Evolutionary conservation across 2,329 filamentous ascomycete species (phyloP).

Genomic region (Fusarium sp.): DNA sequence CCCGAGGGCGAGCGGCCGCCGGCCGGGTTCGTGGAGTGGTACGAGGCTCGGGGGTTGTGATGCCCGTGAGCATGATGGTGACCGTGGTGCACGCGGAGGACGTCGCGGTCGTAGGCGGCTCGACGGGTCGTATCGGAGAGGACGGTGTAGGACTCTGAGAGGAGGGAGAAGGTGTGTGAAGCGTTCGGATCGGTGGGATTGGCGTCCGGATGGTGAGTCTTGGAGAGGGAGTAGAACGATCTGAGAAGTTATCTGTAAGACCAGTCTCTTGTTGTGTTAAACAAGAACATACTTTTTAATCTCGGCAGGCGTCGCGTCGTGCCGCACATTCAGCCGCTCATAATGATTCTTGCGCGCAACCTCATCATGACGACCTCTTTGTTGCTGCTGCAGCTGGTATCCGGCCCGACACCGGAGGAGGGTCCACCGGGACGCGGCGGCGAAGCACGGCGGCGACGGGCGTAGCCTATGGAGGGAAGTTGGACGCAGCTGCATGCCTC

Average conservation of each 20-base stretch:
- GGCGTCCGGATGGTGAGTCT: constrained; percentile 91
- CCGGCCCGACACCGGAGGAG: constrained; percentile 39
- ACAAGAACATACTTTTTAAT: constrained; percentile 78
- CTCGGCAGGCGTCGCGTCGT: constrained; percentile 76
- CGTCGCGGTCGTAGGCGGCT: constrained; percentile 81
- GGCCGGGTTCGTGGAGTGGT: constrained; percentile 71
- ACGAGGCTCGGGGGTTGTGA: constrained; percentile 58
- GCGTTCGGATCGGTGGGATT: constrained; percentile 82
- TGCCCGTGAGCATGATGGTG: constrained; percentile 47
- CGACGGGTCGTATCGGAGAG: constrained; percentile 81
- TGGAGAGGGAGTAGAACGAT: constrained; percentile 91
- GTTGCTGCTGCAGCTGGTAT: constrained; percentile 24
- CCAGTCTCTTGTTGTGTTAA: not conserved
- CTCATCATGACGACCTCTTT: constrained; percentile 31
- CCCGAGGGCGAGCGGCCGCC: constrained; percentile 85
- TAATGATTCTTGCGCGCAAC: constrained; percentile 74
- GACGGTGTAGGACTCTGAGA: constrained; percentile 85
- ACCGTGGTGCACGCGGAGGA: constrained; percentile 57
- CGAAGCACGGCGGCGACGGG: constrained; percentile 23
- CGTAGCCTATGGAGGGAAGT: constrained; percentile 40
- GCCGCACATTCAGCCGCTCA: constrained; percentile 79
- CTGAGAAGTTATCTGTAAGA: constrained; percentile 48
- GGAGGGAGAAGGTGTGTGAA: constrained; percentile 80
- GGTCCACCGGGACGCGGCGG: constrained; percentile 13
- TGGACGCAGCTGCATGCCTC: constrained; percentile 71